A percentile compares a stretch with the other conserved stretches of the same genome.
These are phyloP conservation scores for Dryadomyces quercus-mongolicae DNA, from an alignment of 2,329 filamentous ascomycete species.

Conservation along the genomic window DNA sequence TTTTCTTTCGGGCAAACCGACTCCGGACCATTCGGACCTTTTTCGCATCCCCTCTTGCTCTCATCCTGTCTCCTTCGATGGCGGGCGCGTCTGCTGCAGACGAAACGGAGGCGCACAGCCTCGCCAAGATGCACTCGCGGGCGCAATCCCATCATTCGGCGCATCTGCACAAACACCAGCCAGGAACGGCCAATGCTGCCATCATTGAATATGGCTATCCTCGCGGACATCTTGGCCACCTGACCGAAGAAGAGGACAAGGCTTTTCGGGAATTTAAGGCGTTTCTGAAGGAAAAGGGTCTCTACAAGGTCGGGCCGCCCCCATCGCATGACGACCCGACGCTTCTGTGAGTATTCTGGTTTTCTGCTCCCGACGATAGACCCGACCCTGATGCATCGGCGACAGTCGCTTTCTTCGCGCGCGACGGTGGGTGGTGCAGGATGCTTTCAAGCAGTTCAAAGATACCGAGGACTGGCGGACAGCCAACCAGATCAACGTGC, in stretches of 20 bases:
- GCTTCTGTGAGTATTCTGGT: conserved; percentile 42
- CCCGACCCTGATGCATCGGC: not conserved
- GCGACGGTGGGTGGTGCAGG: conserved; percentile 64
- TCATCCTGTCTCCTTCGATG: not conserved
- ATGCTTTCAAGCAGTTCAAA: conserved; percentile 73
- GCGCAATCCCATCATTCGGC: not conserved
- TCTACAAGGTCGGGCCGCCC: conserved; percentile 44
- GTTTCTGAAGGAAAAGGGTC: conserved; percentile 50
- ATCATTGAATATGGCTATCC: conserved; percentile 43
- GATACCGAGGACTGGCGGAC: conserved; percentile 81
- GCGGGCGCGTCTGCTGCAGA: not conserved
- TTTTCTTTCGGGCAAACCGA: not conserved
- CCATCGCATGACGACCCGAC: conserved; percentile 62
- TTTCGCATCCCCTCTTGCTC: not conserved
- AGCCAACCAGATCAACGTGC: conserved; percentile 61
- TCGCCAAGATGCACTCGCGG: not conserved
- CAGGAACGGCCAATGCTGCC: conserved; percentile 5
- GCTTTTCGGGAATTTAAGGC: conserved; percentile 62
- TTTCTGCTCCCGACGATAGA: not conserved
- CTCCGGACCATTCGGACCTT: not conserved
- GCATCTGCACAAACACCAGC: not conserved
- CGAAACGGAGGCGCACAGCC: not conserved
- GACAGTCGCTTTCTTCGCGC: conserved; percentile 73
- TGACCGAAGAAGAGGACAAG: conserved; percentile 55
- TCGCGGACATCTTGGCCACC: conserved; percentile 67